These are phyloP conservation scores for Pyricularia grisea DNA, from an alignment of 2,329 filamentous ascomycete species.

Conservation along the genomic window DNA sequence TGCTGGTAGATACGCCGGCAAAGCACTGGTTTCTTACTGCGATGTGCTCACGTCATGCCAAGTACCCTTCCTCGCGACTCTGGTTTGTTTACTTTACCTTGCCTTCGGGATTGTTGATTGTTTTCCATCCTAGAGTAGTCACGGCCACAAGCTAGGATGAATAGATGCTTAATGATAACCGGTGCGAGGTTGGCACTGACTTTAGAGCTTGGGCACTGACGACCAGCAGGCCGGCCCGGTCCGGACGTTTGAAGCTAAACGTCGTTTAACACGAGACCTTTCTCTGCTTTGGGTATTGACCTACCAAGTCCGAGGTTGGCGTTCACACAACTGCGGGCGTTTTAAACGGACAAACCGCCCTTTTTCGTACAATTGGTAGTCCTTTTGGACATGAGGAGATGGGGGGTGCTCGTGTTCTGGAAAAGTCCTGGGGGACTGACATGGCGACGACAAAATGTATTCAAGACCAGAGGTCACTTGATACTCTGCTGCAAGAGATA, in stretches of 20 bases:
- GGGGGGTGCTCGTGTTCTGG: too few relatives aligned
- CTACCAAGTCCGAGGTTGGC: too few relatives aligned
- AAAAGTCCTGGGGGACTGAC: too few relatives aligned
- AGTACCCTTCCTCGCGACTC: too few relatives aligned
- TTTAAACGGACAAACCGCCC: too few relatives aligned
- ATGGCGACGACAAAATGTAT: too few relatives aligned
- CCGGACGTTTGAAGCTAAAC: not conserved
- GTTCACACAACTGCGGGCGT: too few relatives aligned
- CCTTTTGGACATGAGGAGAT: too few relatives aligned
- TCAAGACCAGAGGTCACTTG: too few relatives aligned
- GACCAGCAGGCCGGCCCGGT: not conserved
- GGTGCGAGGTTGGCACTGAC: not conserved
- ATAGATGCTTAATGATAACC: not conserved
- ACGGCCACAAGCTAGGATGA: not conserved
- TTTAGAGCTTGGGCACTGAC: not conserved
- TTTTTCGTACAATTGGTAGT: too few relatives aligned
- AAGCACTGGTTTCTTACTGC: not conserved
- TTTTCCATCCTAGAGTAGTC: not conserved
- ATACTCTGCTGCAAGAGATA: too few relatives aligned
- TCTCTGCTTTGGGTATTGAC: not conserved
- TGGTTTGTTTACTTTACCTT: not conserved
- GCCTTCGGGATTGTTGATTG: not conserved
- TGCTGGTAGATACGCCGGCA: not conserved
- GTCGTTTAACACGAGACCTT: not conserved
- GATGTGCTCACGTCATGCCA: not conserved